Evolutionary conservation across 1,139 yeast species (phyloP).

Genomic region (Pichia sp.): DNA sequence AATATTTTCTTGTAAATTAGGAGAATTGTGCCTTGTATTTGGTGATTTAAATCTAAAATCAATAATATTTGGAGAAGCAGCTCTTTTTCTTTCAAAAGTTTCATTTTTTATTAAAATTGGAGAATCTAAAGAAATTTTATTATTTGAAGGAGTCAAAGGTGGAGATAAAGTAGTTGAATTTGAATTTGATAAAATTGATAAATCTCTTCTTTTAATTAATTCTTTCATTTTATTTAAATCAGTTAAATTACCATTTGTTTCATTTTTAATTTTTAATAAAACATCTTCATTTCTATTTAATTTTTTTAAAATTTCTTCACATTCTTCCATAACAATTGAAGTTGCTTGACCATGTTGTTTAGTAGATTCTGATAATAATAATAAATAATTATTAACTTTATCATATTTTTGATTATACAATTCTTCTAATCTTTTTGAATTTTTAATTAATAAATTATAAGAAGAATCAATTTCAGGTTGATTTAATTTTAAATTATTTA

Average conservation of each 20-base stretch:
- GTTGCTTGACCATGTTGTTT: slow-evolving; percentile 40
- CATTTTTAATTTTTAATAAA: slow-evolving; percentile 13
- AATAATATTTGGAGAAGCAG: slow-evolving; percentile 3
- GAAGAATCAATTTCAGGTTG: slow-evolving; percentile 43
- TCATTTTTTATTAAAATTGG: background rate
- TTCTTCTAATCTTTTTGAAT: slow-evolving; percentile 25
- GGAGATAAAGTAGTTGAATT: background rate
- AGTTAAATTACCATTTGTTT: slow-evolving; percentile 8
- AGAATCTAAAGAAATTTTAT: background rate
- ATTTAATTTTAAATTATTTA: slow-evolving; percentile 31
- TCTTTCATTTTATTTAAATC: slow-evolving; percentile 11
- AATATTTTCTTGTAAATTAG: background rate
- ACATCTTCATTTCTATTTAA: slow-evolving; percentile 24
- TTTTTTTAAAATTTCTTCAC: slow-evolving; percentile 27
- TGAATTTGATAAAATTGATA: slow-evolving; percentile 6
- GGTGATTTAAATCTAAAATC: background rate
- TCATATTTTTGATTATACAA: slow-evolving; percentile 43
- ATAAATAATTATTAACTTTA: slow-evolving; percentile 40
- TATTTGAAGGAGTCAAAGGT: background rate
- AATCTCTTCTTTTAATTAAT: slow-evolving; percentile 12
- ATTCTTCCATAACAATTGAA: slow-evolving; percentile 24
- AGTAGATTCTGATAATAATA: slow-evolving; percentile 40
- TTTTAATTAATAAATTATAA: slow-evolving; percentile 20
- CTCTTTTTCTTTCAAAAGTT: background rate
- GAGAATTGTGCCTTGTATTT: background rate